Evolutionary conservation across 108 stramenopile genomes (phyloP), one percentile per base, ranked within the genome.

Genomic region (Nitzschia palea): DNA sequence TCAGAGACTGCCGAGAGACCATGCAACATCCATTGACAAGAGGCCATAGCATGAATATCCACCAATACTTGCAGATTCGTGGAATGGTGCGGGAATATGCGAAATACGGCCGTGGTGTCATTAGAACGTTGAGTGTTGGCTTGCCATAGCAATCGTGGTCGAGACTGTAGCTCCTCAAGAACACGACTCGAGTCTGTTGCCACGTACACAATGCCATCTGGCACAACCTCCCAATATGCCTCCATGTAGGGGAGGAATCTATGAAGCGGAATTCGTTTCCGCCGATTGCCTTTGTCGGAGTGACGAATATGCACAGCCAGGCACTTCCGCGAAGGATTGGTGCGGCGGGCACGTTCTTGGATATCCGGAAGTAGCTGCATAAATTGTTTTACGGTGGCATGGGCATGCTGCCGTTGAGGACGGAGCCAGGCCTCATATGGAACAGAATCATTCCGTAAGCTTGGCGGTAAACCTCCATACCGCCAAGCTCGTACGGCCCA

Each of bases 1-100:
- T 84, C 83, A 2, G 76, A 69, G 1, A 74, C 47, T 1, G 83
- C 75, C 23, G 68, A 76, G 15, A 35, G 37, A 18, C 75, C 75
- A 69, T 84, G 83, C 8, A 84, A 25, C 3, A 84, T 29, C 51
- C 64, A 59, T 18, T 67, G 50, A 29, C 83, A 84, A 36, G 73
- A 71, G 14, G 83, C 62, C 75, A 84, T 68, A 4, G 83, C 78
- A 4, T 69, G 32, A 14, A 73, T 57, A 51, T 84, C 83, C 15
- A 73, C 71, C 36, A 84, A 51, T 12, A 72, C 74, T 50, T 79
- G 75, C 27, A 47, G 48, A 54, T 84, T 84, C n/a, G 71, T 76
- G 14, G 61, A 57, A 67, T 84, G 83, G 43, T 78, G 81, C n/a
- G n/a, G n/a, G n/a, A n/a, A n/a, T n/a, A 55, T 5, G 65, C 73